Percentiles rank a stretch among this genome's conserved stretches.
These are phyloP conservation scores for Penicillium salamii DNA, from an alignment of 495 filamentous ascomycete genomes.

Conservation along the genomic window DNA sequence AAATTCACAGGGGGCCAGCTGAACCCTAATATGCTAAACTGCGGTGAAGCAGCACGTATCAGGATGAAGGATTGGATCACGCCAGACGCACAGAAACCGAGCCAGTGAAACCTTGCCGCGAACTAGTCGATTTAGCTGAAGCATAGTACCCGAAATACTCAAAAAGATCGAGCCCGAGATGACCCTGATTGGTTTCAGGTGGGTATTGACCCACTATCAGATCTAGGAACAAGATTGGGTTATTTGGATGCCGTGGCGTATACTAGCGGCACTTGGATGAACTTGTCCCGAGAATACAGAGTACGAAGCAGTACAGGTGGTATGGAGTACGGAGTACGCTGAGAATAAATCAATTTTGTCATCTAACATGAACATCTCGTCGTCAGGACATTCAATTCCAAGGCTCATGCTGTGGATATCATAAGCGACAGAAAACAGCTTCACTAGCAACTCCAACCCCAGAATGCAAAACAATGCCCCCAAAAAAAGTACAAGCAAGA, in stretches of 20 bases:
- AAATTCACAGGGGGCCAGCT: not conserved
- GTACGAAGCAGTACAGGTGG: too few relatives aligned
- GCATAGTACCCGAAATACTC: too few relatives aligned
- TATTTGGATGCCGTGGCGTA: too few relatives aligned
- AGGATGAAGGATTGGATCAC: not conserved
- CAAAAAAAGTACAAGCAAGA: slow-evolving; percentile 10
- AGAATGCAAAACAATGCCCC: not conserved
- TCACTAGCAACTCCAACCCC: not conserved
- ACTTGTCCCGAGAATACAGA: too few relatives aligned
- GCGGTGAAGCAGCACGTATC: not conserved
- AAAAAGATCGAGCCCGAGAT: not conserved
- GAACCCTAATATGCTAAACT: not conserved
- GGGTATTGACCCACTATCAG: not conserved
- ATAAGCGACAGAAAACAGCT: not conserved
- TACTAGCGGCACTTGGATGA: too few relatives aligned
- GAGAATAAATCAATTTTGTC: too few relatives aligned
- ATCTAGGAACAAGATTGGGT: not conserved
- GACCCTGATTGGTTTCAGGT: not conserved
- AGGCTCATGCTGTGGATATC: not conserved
- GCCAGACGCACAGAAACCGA: too few relatives aligned
- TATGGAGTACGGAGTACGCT: too few relatives aligned
- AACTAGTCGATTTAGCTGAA: too few relatives aligned
- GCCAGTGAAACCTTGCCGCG: not conserved
- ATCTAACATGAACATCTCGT: too few relatives aligned
- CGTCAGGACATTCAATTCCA: too few relatives aligned